Base-by-base conservation (phyloP, 768 basidiomycete species). In the Harrya chromipes region DNA sequence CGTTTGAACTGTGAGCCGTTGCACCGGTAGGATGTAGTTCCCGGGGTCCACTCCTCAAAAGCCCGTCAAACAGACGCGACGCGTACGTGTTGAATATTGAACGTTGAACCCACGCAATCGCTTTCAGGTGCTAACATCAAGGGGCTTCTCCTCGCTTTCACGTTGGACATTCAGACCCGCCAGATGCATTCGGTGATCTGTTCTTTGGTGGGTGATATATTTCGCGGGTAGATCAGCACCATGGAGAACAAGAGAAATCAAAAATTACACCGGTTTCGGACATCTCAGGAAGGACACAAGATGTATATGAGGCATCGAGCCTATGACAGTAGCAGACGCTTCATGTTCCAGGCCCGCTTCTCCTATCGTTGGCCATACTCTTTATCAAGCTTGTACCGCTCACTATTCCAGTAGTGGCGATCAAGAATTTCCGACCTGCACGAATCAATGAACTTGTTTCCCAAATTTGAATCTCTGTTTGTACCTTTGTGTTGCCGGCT, bases 331-430 rank as follows among this genome's bases (percentile, higher is more conserved):
- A 42, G 67, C 64, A 77, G 53, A 31, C 74, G 59, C 77, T 75
- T 64, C 74, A 80, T 27, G 54, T 65, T 53, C 48, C 53, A 27
- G 55, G 44, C 43, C 52, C 64, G 40, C 53, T 53, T 45, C 46
- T 58, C 47, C 69, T 70, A 27, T 66, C 59, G 36, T 76, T 82
- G 47, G 80, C 78, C 52, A 90, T 78, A 56, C 85, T 77, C 62
- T 87, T 85, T 44, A 90, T 73, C 51, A 90, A 73, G 64, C 78
- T 82, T 40, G 74, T 72, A 47, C 94, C 94, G 60, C 79, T 95
- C 53, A 95, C 75, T 26, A 97, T 92, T 13, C 90, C 87, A 21
- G 94, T 97, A 4, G 94, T 95, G 19, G 89, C 90, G 49, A 98
- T 85, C 60, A 97, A 69, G 67, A 94, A 92, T 55, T 80, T 84